These are phyloP conservation scores for Clathrospora elynae DNA, from an alignment of 2,329 filamentous ascomycete genomes.

Conservation along the genomic window DNA sequence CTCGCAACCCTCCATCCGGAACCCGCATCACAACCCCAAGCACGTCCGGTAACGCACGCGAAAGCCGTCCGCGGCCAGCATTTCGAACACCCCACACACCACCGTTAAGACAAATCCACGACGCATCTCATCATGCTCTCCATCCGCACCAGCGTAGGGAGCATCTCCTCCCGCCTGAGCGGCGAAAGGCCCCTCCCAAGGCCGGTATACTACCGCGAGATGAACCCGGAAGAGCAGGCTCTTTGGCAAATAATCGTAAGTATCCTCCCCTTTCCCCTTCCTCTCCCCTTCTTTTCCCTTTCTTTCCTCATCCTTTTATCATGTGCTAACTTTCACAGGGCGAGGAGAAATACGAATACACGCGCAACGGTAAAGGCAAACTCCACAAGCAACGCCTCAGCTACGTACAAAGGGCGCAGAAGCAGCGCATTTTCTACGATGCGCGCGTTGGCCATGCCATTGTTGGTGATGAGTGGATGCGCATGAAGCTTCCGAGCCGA, in stretches of 20 bases:
- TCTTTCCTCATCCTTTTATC: not conserved
- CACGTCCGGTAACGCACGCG: constrained; percentile 11
- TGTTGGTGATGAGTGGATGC: constrained; percentile 33
- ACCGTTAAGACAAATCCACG: constrained; percentile 3
- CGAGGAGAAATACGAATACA: constrained; percentile 22
- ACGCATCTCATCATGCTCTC: constrained; percentile 18
- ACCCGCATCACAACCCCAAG: not conserved
- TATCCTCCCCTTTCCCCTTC: not conserved
- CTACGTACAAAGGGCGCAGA: constrained; percentile 15
- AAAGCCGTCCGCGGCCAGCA: constrained; percentile 11
- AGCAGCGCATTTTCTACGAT: constrained; percentile 27
- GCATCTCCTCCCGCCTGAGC: constrained; percentile 19
- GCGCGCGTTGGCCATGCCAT: constrained; percentile 25
- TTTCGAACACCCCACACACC: constrained; percentile 1
- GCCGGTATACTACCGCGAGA: constrained; percentile 24
- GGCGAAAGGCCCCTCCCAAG: constrained; percentile 26
- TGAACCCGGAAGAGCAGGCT: constrained; percentile 28
- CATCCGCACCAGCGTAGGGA: constrained; percentile 15
- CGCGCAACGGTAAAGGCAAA: constrained; percentile 16
- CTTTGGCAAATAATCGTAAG: constrained; percentile 28
- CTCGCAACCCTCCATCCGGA: constrained; percentile 1
- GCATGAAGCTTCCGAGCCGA: constrained; percentile 21
- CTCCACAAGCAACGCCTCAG: constrained; percentile 22
- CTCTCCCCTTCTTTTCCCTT: not conserved
- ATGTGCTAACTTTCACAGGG: constrained; percentile 18